A percentile compares a stretch with the other conserved stretches of the same genome.
phyloP scores from a whole-genome alignment of 306 rosid genomes.

The Pterocarpus macrocarpus region DNA sequence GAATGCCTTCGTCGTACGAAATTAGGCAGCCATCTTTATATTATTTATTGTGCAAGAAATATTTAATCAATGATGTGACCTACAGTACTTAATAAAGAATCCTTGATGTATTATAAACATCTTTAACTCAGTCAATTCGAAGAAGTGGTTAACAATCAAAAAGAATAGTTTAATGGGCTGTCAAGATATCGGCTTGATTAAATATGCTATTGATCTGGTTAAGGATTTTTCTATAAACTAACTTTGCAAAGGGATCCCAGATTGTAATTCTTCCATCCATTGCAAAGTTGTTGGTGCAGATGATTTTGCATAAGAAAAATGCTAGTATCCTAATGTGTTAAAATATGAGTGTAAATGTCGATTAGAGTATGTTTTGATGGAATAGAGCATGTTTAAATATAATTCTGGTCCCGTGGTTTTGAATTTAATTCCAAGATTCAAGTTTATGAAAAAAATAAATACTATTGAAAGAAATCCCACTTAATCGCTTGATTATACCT shows the following conservation, averaged over 20 bases:
- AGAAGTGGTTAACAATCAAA: slow-evolving; percentile 1
- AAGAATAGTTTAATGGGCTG: neutral
- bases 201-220: neutral
- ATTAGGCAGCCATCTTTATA: neutral
- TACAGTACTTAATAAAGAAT: neutral
- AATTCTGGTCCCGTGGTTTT: too few relatives aligned
- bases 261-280: neutral
- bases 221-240: neutral
- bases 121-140: neutral
- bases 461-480: too few relatives aligned
- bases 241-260: neutral
- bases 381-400: too few relatives aligned
- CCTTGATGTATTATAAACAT: neutral
- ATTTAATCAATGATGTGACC: neutral
- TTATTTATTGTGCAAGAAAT: slow-evolving; percentile 4
- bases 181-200: slow-evolving; percentile 15
- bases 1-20: too few relatives aligned
- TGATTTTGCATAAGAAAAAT: neutral
- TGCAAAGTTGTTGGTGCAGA: slow-evolving; percentile 14
- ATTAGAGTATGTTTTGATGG: too few relatives aligned
- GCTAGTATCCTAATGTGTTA: too few relatives aligned
- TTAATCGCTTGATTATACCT: too few relatives aligned
- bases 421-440: too few relatives aligned
- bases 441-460: too few relatives aligned
- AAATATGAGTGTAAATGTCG: too few relatives aligned